Conservation (phyloP, 257 asterid species). For the Paraleonurus japonicus region DNA sequence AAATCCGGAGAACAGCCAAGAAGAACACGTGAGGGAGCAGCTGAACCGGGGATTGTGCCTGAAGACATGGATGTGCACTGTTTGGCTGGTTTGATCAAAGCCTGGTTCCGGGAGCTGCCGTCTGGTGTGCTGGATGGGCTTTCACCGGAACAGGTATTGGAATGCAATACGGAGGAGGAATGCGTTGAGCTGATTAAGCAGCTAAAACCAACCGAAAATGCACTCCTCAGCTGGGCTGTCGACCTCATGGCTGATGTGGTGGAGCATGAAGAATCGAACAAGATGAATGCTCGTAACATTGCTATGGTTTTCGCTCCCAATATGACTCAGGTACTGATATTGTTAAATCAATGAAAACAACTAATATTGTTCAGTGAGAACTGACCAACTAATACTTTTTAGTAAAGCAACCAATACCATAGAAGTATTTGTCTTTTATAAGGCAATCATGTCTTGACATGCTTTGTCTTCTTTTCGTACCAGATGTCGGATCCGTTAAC, state of each 20-base stretch:
- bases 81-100: conserved; percentile 91
- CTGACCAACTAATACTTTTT: too few species aligned
- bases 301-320: conserved; percentile 98
- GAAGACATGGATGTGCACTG: conserved; percentile 87
- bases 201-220: conserved; percentile 73
- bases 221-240: conserved; percentile 87
- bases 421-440: neutral
- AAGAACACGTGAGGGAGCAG: conserved; percentile 83
- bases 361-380: too few species aligned
- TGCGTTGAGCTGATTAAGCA: conserved; percentile 67
- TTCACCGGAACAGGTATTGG: conserved; percentile 75
- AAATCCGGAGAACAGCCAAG: conserved; percentile 92
- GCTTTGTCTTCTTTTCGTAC: neutral
- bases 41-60: conserved; percentile 86
- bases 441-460: neutral
- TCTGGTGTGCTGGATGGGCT: conserved; percentile 89
- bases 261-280: conserved; percentile 85
- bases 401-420: too few species aligned
- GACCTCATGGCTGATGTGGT: conserved; percentile 98
- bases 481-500: conserved; percentile 98
- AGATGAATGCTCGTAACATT: conserved; percentile 91
- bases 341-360: too few species aligned
- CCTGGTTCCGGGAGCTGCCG: conserved; percentile 96
- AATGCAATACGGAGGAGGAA: conserved; percentile 80
- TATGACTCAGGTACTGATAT: conserved; percentile 96